Conservation (phyloP, 768 basidiomycete genomes). For the Tephrocybe sp. region DNA sequence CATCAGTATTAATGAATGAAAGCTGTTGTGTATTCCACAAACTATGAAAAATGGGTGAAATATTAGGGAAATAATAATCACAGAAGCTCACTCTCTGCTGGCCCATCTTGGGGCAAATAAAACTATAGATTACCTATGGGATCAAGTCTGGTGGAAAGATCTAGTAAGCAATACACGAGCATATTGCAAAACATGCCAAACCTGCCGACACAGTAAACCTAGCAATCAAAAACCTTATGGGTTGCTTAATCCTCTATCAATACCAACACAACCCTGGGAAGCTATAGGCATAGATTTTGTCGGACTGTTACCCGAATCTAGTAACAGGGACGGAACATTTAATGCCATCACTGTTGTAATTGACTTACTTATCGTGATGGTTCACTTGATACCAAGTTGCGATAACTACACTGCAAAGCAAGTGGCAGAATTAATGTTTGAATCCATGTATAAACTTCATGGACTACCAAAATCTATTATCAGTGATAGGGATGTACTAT, state of each 20-base stretch:
- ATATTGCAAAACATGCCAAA: constrained; percentile 25
- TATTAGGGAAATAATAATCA: constrained; percentile 26
- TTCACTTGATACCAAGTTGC: constrained; percentile 16
- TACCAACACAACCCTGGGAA: constrained; percentile 10
- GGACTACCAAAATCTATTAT: too few relatives aligned
- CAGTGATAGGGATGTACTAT: too few relatives aligned
- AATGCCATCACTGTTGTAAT: constrained; percentile 23
- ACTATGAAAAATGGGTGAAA: constrained; percentile 6
- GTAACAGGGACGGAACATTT: too few relatives aligned
- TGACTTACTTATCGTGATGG: constrained; percentile 14
- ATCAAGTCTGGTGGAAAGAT: constrained; percentile 34
- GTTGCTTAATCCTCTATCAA: constrained; percentile 13
- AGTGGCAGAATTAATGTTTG: too few relatives aligned
- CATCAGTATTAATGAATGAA: background rate
- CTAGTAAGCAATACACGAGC: constrained; percentile 9
- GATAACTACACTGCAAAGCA: too few relatives aligned
- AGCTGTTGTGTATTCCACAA: constrained; percentile 13
- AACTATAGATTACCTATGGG: constrained; percentile 26
- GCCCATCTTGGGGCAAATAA: constrained; percentile 30
- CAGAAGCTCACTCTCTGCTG: background rate
- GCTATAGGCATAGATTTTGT: constrained; percentile 14
- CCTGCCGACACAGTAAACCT: constrained; percentile 15
- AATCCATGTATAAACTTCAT: too few relatives aligned
- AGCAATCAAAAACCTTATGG: constrained; percentile 18
- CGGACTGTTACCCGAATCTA: constrained; percentile 19